These are phyloP conservation scores for Prunus mira DNA, from an alignment of 306 rosid species.

Conservation along the genomic window DNA sequence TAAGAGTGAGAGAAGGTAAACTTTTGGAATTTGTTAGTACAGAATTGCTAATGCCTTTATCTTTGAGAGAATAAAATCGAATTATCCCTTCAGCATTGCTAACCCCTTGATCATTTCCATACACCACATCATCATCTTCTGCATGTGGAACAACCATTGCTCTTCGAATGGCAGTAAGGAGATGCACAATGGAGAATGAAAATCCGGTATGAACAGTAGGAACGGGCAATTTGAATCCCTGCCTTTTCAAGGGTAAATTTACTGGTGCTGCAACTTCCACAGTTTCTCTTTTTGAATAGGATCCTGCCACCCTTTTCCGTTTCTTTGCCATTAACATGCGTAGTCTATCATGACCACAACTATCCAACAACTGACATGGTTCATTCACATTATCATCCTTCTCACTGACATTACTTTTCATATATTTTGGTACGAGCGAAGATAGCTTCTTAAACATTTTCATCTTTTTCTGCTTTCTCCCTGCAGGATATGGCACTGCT, in stretches of 20 bases:
- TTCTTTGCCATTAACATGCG: not conserved
- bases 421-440: not conserved
- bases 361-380: not conserved
- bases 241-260: conserved; percentile 14
- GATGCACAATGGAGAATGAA: conserved; percentile 58
- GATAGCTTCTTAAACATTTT: not conserved
- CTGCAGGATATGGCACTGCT: not conserved
- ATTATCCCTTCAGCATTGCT: not conserved
- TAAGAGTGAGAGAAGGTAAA: conserved; percentile 44
- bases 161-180: conserved; percentile 59
- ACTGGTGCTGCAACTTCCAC: not conserved
- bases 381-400: not conserved
- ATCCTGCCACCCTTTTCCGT: not conserved
- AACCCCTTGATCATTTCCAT: not conserved
- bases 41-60: not conserved
- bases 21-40: not conserved
- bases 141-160: conserved; percentile 52
- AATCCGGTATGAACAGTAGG: conserved; percentile 27
- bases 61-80: not conserved
- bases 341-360: not conserved
- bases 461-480: conserved; percentile 1
- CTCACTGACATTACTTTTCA: not conserved
- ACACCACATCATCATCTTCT: conserved; percentile 23
- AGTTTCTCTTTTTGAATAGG: not conserved
- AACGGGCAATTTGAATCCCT: conserved; percentile 1